Conservation (phyloP, 139 green algal genomes). For the Coccomyxa sp. region DNA sequence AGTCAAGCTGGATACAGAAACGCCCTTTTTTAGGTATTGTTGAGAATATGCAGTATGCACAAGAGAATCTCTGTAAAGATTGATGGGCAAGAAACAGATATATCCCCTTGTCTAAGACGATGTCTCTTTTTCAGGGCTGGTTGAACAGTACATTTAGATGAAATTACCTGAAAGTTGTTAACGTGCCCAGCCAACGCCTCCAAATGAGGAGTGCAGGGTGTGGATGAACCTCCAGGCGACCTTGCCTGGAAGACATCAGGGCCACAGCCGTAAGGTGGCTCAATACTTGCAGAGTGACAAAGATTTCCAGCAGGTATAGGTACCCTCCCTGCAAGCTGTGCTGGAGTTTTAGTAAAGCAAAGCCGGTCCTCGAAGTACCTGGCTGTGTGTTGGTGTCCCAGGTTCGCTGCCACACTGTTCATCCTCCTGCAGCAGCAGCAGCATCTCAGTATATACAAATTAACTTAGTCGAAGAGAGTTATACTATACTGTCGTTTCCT, state of each 20-base stretch:
- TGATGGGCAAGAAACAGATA: neutral
- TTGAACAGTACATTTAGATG: neutral
- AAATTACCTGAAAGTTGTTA: slow-evolving; percentile 25
- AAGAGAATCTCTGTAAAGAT: neutral
- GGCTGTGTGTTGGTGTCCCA: no score
- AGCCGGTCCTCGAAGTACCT: no score
- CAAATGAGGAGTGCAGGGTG: slow-evolving; percentile 25
- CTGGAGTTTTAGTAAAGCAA: no score
- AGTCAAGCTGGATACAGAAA: slow-evolving; percentile 49
- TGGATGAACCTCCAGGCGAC: neutral
- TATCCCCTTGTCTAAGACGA: neutral
- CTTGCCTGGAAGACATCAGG: neutral
- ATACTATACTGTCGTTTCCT: no score
- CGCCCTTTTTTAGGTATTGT: no score
- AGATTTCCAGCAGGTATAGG: neutral
- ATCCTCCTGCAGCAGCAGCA: no score
- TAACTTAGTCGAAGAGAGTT: no score
- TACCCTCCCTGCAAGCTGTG: no score
- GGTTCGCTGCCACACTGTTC: no score
- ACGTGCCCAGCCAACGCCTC: slow-evolving; percentile 25
- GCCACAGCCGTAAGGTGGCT: neutral
- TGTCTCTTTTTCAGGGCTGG: neutral
- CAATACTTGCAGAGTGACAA: no score
- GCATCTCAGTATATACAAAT: no score
- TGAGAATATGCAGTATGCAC: neutral